phyloP scores from a whole-genome alignment of 371 early-diverging fungal genomes.

The Mucor sp. region DNA sequence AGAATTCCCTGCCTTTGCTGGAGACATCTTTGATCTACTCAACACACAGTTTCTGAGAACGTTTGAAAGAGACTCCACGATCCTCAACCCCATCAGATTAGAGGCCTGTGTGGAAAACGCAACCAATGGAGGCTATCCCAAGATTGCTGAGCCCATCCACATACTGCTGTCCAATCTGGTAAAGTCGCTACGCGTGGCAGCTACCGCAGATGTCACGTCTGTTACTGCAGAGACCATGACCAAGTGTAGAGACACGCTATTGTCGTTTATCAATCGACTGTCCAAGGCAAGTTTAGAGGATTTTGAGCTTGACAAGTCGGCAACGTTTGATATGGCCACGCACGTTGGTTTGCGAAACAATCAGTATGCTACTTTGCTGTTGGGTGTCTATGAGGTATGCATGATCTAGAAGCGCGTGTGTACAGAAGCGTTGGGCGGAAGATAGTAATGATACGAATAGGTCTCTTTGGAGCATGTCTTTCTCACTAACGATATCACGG shows the following conservation, averaged over 20 bases:
- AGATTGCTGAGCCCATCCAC: slow-evolving; percentile 42
- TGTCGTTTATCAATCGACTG: slow-evolving; percentile 33
- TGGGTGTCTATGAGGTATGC: slow-evolving; percentile 55
- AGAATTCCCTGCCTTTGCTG: slow-evolving; percentile 31
- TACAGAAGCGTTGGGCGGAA: too few relatives aligned
- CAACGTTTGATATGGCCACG: slow-evolving; percentile 55
- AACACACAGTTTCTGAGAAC: slow-evolving; percentile 49
- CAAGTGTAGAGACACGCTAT: slow-evolving; percentile 12
- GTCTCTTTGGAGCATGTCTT: slow-evolving; percentile 47
- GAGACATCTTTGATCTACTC: slow-evolving; percentile 56
- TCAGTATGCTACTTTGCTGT: slow-evolving; percentile 43
- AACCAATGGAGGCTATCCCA: slow-evolving; percentile 35
- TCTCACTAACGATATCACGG: slow-evolving; percentile 15
- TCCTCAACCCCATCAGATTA: slow-evolving; percentile 42
- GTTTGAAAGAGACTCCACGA: slow-evolving; percentile 33
- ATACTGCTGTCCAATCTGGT: slow-evolving; percentile 36
- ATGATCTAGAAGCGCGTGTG: too few relatives aligned
- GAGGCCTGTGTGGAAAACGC: slow-evolving; percentile 54
- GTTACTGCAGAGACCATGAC: slow-evolving; percentile 9
- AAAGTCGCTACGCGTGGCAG: slow-evolving; percentile 20
- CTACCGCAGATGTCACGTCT: background rate
- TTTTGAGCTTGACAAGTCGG: slow-evolving; percentile 56
- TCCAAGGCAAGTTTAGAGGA: slow-evolving; percentile 51
- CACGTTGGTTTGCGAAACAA: slow-evolving; percentile 54
- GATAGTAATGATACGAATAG: slow-evolving; percentile 11